Evolutionary conservation across 768 basidiomycete genomes (phyloP), one percentile per base, ranked within the genome.

Genomic region (Leccinellum luteum): DNA sequence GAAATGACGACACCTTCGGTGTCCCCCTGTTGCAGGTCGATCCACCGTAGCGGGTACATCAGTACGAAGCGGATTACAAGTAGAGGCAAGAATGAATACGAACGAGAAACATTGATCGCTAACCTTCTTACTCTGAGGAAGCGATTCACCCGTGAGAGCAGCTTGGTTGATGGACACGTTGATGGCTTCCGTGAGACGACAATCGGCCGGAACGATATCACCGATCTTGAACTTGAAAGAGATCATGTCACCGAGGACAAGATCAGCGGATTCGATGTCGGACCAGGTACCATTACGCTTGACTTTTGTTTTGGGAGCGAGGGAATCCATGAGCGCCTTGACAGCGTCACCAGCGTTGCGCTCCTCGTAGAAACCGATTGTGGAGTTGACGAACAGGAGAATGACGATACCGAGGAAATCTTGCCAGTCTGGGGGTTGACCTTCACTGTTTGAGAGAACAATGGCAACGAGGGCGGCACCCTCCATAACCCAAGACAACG

Each of bases 141-240:
- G 85, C 10, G 94, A 97, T 81, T 98, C 96, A 69, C 96, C 96
- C 15, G 96, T 98, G 47, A 98, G 85, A 56, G 95, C 96, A 60
- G 96, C 96, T 79, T 98, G 95, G 74, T 98, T 96, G 69, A 98
- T 98, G 35, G 93, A 96, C 38, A 98, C 91, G 76, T 98, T 97
- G 84, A 98, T 85, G 54, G 95, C 86, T 72, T 98, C 96, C 6
- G 88, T 90, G 57, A 98, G 87, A 82, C 95, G 93, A 76, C 95
- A 97, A 71, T 98, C 96, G 60, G 94, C 95, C 53, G 96, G 94
- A 58, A 98, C 96, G 62, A 98, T 91, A 69, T 98, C 96, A 79
- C 96, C 96, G 74, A 98, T 98, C 79, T 98, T 98, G 92, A 98
- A 98, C 4, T n/a, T n/a, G n/a, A n/a, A n/a, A n/a, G 94, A 81